Conservation (phyloP, 495 filamentous ascomycete species). For the Penicillium herquei region DNA sequence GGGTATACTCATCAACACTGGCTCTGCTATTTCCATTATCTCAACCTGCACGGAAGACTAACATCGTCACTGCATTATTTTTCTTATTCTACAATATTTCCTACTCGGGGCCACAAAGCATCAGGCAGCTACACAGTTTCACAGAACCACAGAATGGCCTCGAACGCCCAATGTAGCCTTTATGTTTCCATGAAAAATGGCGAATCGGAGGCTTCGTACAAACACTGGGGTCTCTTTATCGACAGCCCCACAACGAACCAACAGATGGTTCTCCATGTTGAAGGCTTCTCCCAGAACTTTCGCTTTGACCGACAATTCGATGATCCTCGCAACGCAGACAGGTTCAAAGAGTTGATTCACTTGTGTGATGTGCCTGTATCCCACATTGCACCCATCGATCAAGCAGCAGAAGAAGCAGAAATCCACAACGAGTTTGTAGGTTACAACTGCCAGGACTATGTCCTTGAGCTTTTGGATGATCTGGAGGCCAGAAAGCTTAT, state of each 20-base stretch:
- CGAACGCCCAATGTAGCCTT: no score
- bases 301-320: neutral
- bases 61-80: no score
- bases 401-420: neutral
- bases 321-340: neutral
- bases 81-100: no score
- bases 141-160: no score
- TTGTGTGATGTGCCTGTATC: neutral
- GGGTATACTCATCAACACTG: no score
- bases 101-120: no score
- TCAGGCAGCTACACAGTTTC: no score
- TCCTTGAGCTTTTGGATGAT: neutral
- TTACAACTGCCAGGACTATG: conserved; percentile 7
- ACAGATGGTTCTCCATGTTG: neutral
- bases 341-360: neutral
- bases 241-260: neutral
- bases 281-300: neutral
- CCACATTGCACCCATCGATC: neutral
- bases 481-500: neutral
- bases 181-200: no score
- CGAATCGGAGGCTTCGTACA: neutral
- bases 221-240: conserved; percentile 3
- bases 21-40: no score
- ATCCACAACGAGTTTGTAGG: conserved; percentile 1
- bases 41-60: no score